Evolutionary conservation across 225 moss, liverwort and hornwort genomes (phyloP).

Genomic region (Pleurozium schreberi): DNA sequence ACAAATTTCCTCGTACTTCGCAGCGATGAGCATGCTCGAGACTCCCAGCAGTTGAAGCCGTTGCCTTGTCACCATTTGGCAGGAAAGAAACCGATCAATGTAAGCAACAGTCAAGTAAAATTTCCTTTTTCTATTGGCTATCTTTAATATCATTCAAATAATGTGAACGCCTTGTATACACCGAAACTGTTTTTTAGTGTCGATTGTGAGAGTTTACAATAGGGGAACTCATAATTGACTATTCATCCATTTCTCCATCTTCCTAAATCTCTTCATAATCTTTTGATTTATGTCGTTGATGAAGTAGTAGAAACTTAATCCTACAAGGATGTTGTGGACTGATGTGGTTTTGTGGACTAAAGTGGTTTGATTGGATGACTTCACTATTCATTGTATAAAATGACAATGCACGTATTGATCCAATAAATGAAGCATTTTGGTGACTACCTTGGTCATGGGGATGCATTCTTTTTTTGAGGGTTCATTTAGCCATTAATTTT

Average conservation of each 20-base stretch:
- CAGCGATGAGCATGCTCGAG: constrained; percentile 96
- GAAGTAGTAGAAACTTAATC: too few relatives aligned
- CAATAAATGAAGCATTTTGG: neutral
- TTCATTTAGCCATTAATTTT: neutral
- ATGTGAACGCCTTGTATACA: too few relatives aligned
- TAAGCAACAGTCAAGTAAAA: constrained; percentile 82
- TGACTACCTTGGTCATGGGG: neutral
- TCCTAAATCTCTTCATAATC: too few relatives aligned
- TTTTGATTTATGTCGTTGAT: too few relatives aligned
- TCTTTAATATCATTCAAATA: too few relatives aligned
- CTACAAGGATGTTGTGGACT: too few relatives aligned
- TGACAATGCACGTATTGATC: neutral
- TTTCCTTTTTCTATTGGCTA: too few relatives aligned
- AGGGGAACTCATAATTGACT: too few relatives aligned
- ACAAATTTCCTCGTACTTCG: constrained; percentile 57
- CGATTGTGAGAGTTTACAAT: too few relatives aligned
- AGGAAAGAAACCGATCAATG: constrained; percentile 94
- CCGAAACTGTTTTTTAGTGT: too few relatives aligned
- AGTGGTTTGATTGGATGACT: neutral
- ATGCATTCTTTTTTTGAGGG: accelerated
- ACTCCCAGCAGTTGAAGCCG: constrained; percentile 87
- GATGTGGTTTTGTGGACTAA: too few relatives aligned
- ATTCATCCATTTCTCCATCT: too few relatives aligned
- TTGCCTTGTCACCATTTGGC: constrained; percentile 67
- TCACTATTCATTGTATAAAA: neutral